Conservation (phyloP, 441 rosid genomes). For the Viola pubescens region DNA sequence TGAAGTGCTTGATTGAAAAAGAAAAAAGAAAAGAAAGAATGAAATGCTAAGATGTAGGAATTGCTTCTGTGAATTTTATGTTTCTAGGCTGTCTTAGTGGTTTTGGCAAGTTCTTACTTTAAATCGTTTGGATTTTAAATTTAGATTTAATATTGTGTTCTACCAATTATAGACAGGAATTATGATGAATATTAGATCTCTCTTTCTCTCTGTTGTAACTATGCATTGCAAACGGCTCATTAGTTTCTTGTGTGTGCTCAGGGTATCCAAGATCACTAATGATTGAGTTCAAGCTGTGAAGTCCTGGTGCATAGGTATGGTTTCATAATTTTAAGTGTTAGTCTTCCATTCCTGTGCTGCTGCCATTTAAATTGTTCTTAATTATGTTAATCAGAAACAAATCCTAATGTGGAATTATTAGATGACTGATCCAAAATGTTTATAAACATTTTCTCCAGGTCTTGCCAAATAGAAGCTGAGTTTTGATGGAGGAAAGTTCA, state of each 20-base stretch:
- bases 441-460: neutral
- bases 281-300: slow-evolving; percentile 2
- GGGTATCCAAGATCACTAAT: neutral
- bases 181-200: no score
- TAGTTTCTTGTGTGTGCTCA: neutral
- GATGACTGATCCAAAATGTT: neutral
- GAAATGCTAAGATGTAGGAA: slow-evolving; percentile 1
- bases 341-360: no score
- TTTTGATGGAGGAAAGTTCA: neutral
- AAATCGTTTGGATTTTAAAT: no score
- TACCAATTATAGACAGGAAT: no score
- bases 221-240: neutral
- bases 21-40: neutral
- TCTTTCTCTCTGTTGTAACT: no score
- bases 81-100: no score
- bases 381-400: neutral
- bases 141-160: no score
- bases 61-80: neutral
- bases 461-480: slow-evolving; percentile 4
- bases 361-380: neutral
- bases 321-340: neutral
- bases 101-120: no score
- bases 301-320: slow-evolving; percentile 12
- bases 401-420: neutral
- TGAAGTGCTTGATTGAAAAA: no score